Evolutionary conservation across 345 rosid genomes (phyloP), one percentile per base, ranked within the genome.

Genomic region (Salix viminalis): DNA sequence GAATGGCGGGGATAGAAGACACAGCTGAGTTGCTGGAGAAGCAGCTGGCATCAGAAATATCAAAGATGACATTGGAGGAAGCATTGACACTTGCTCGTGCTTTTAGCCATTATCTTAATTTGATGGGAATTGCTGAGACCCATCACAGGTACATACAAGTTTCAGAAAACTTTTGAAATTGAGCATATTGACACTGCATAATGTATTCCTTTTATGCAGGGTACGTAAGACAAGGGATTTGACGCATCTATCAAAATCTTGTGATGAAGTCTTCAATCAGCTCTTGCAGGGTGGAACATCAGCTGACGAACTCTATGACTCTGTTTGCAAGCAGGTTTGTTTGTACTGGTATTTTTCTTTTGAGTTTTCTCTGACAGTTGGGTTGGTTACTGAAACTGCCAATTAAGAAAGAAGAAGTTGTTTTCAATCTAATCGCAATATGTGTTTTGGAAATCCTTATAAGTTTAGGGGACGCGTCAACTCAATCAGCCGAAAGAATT

Each of bases 111-210:
- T 90, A 88, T 83, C 99, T 95, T 60, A 95, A 89, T 83, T 79
- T 95, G 77, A 95, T 91, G 99, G 90, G 98, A 66, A 90, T 93
- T 76, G 97, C 98, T 7, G 99, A 95, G 81, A 93, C 98, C 61
- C 97, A 95, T 84, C 99, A 91, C 83, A 85, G 98, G 98, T 92
- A 76, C 66, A 42, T 71, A 23, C 21, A 46, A 58, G 64, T 58
- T 58, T 58, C 64, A 23, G 71, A 42, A 67, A 19, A 18, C 67
- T 67, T 69, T 71, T 13, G 16, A 23, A 11, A 39, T 50, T 13
- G 71, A 46, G 62, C 41, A 52, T 54, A 3, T 78, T 39, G 54
- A 68, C 16, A 11, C 39, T 30, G 64, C 28, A 9, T 24, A 58
- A 58, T 58, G 64, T 77, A 10, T 69, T 81, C n/a, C 77, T 58